Conservation (phyloP, 2,329 filamentous ascomycete genomes). For the Basipetospora chlamydospora region DNA sequence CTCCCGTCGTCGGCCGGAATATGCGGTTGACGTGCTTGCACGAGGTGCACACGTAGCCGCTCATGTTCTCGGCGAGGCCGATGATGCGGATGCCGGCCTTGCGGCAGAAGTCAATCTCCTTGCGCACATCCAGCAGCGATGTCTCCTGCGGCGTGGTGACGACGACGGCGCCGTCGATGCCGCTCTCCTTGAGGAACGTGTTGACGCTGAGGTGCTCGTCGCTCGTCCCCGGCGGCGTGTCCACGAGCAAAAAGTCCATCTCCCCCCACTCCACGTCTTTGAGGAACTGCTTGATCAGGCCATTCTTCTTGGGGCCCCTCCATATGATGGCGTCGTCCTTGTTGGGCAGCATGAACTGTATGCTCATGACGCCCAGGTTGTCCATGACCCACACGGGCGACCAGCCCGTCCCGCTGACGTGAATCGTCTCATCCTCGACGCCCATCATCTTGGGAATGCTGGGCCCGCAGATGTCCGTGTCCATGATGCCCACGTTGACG, state of each 20-base stretch:
- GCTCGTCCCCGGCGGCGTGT: constrained; percentile 88
- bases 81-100: constrained; percentile 85
- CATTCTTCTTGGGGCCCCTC: constrained; percentile 97
- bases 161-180: constrained; percentile 84
- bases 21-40: constrained; percentile 75
- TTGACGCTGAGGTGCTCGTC: constrained; percentile 95
- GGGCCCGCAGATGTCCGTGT: constrained; percentile 93
- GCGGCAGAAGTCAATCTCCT: constrained; percentile 93
- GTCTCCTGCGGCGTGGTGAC: constrained; percentile 95
- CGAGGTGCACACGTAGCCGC: constrained; percentile 86
- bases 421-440: constrained; percentile 84
- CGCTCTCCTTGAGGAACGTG: constrained; percentile 75
- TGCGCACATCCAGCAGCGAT: constrained; percentile 77
- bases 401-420: constrained; percentile 80
- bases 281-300: constrained; percentile 91
- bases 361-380: constrained; percentile 89
- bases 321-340: constrained; percentile 93
- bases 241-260: constrained; percentile 81
- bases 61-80: constrained; percentile 96
- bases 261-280: constrained; percentile 98
- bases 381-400: constrained; percentile 91
- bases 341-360: constrained; percentile 95
- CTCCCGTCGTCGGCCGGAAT: constrained; percentile 82
- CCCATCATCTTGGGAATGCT: constrained; percentile 99
- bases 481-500: constrained; percentile 82